Base-by-base conservation (phyloP, 192 early-diverging fungal genomes). In the Phlyctochytrium planicorne region DNA sequence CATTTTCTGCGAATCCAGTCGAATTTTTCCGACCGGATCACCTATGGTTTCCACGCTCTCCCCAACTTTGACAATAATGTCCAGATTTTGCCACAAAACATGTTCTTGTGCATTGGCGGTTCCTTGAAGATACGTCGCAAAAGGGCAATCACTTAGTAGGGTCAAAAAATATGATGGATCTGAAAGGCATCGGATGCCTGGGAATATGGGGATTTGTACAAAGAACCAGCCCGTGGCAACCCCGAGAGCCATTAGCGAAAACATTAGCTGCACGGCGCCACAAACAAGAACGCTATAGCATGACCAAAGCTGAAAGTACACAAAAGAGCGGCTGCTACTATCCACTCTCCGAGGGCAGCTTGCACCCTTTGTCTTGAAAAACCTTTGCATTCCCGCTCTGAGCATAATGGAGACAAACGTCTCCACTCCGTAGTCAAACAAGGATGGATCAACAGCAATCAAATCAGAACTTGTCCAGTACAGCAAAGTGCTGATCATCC, bases 31-130 rank as follows among this genome's bases (percentile, higher is more conserved):
- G 12, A 68, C 37, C 4, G 67, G 67, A 23, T 68, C 67, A 14
- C 59, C 67, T 24, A 68, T 61, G 3, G 56, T 60, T 62, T 68
- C 67, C 59, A 68, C 27, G n/a, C 56, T 31, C 59, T 68, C 59
- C 25, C 67, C 67, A 68, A 68, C 60, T 24, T 57, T 34, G 17
- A 61, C 67, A 40, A 68, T 34, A 16, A 47, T 37, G 34, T 68
- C 67, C 23, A 68, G 24, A 50, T 36, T 57, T 29, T 68, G 67
- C 67, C 67, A 68, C 30, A 68, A 37, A 2, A 68, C 67, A 47
- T 68, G 59, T 29, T 29, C 67, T 14, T 59, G 67, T 66, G 53
- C 53, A 29, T 60, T 60, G 4, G 25, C 65, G 20, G 53, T 66
- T 16, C 65, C 65, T 2, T 56, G 12, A 4, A 66, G 31, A 2